These are phyloP conservation scores for Lagerstroemia speciosa DNA, from an alignment of 345 rosid genomes.

Conservation along the genomic window DNA sequence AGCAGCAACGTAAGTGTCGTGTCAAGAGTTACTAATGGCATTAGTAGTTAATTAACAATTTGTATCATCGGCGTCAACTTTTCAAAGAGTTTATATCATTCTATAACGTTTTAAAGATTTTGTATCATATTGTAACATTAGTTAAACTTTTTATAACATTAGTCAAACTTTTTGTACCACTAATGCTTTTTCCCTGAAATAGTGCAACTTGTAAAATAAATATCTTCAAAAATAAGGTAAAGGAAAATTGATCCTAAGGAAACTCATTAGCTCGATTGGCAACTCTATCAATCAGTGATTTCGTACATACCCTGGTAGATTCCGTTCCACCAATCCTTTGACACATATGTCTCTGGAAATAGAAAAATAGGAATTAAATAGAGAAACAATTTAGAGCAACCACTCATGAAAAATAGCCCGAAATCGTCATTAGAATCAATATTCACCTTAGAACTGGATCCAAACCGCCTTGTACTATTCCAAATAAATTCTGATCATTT, in stretches of 20 bases:
- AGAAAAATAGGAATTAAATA: neutral
- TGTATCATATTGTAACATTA: too few relatives aligned
- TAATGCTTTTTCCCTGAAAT: too few relatives aligned
- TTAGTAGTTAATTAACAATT: too few relatives aligned
- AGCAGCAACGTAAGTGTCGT: too few relatives aligned
- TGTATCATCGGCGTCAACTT: too few relatives aligned
- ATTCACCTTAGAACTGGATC: conserved; percentile 64
- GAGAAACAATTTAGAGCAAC: neutral
- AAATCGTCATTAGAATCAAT: neutral
- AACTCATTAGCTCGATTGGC: neutral
- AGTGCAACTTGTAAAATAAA: too few relatives aligned
- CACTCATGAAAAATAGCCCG: neutral
- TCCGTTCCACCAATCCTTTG: conserved; percentile 56
- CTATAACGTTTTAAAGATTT: too few relatives aligned
- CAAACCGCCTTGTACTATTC: conserved; percentile 73
- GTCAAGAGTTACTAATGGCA: too few relatives aligned
- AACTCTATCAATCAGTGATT: neutral
- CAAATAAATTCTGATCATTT: conserved; percentile 67
- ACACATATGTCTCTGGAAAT: conserved; percentile 59
- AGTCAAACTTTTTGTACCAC: too few relatives aligned
- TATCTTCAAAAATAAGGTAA: neutral
- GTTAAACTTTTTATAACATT: too few relatives aligned
- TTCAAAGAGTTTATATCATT: too few relatives aligned
- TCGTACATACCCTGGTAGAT: conserved; percentile 62
- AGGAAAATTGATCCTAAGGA: neutral